phyloP scores from a whole-genome alignment of 176 grass and related monocot species.

The Rhynchospora pubera region DNA sequence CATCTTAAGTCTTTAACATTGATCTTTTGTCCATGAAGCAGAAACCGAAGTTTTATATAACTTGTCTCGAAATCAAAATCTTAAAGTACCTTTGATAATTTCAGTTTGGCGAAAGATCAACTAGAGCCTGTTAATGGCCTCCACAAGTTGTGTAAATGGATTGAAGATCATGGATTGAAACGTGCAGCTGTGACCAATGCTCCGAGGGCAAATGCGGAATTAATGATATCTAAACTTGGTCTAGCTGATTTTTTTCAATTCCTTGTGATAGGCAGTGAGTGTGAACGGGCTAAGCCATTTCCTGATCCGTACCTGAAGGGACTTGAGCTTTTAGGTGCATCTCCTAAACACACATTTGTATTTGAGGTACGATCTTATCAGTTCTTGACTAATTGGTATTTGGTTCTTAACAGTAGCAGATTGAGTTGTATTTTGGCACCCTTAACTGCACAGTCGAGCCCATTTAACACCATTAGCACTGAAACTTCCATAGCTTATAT shows the following conservation, averaged over 20 bases:
- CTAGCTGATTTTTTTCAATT: conserved; percentile 62
- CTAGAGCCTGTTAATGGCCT: conserved; percentile 49
- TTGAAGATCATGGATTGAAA: conserved; percentile 41
- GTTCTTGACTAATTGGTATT: neutral
- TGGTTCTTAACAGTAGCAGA: neutral
- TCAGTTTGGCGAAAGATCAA: conserved; percentile 42
- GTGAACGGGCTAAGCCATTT: conserved; percentile 65
- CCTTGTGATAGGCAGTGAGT: conserved; percentile 58
- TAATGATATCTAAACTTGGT: conserved; percentile 50
- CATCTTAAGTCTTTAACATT: neutral
- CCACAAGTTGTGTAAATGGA: conserved; percentile 54
- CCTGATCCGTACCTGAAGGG: conserved; percentile 74
- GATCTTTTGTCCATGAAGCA: neutral
- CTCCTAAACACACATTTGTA: conserved; percentile 60
- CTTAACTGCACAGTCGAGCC: neutral
- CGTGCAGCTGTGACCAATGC: conserved; percentile 67
- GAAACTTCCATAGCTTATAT: neutral
- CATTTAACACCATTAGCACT: neutral
- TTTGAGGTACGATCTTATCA: conserved; percentile 46
- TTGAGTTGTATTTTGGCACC: neutral
- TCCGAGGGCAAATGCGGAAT: conserved; percentile 53
- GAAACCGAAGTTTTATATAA: neutral
- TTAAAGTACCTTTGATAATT: conserved; percentile 1
- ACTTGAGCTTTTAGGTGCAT: conserved; percentile 42
- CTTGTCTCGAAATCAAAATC: neutral